Base-by-base conservation (phyloP, 2,329 filamentous ascomycete genomes). In the Hymenoscyphus linearis region DNA sequence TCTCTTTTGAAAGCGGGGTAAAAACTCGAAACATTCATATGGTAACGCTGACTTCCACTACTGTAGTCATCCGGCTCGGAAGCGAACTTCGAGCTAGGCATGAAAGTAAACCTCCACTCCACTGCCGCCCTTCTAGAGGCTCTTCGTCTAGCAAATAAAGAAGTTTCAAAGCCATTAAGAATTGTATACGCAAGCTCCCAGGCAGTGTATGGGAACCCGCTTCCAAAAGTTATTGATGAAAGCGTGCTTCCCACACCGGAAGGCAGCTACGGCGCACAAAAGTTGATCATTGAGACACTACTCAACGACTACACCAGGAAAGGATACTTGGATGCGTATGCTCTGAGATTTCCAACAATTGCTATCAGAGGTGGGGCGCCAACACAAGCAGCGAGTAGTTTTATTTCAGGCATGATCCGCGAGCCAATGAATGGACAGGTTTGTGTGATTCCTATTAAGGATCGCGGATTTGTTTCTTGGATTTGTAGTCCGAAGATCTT, bases 361-460 rank as follows among this genome's bases (percentile, higher is more conserved):
- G 82, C 83, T 0, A 83, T 87, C 0, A 77, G 85, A 4, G 81
- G 84, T 0, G 85, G 85, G 2, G 78, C 76, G 26, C 85, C 85
- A 0, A 85, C 84, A 2, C 80, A 81, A 0, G 84, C 85, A 0
- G 85, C 85, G 1, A 83, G 80, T 6, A 84, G 81, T 0, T 88
- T 87, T 66, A 77, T 85, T 1, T 83, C 78, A 2, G 85, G 85
- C 0, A 86, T 88, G 67, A 82, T 87, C 40, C 76, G 85, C 1
- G 85, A 87, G 70, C 82, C 83, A 0, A 70, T 85, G 22, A 76
- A 80, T 26, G 84, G 84, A 2, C 71, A 79, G 58, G 76, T 78
- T 64, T 84, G 81, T 62, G 71, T 83, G 0, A 79, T 86, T 2
- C 81, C 84, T 13, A 71, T 85, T 34, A 68, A 76, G 35, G 78